Percentiles rank a stretch among this genome's conserved stretches.
phyloP scores from a whole-genome alignment of 768 basidiomycete species.

The Panaeolus papilionaceus region DNA sequence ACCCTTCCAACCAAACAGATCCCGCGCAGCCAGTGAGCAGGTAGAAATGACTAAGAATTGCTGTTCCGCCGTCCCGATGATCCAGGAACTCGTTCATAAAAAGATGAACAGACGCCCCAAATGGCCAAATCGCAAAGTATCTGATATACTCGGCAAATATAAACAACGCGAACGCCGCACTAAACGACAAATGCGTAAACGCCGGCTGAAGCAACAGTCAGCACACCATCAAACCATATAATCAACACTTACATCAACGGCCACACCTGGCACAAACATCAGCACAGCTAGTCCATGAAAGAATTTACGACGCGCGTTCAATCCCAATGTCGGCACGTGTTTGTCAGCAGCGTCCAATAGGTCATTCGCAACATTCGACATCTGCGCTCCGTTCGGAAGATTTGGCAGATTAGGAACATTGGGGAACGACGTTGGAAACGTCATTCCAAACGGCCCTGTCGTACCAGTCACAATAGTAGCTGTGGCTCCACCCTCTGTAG shows the following conservation, averaged over 20 bases:
- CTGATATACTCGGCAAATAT: slow-evolving; percentile 97
- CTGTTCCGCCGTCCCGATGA: slow-evolving; percentile 92
- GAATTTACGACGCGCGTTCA: slow-evolving; percentile 95
- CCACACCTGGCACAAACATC: slow-evolving; percentile 97
- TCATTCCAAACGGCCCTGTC: slow-evolving; percentile 42
- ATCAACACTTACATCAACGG: slow-evolving; percentile 75
- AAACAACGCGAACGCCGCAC: slow-evolving; percentile 93
- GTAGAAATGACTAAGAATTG: slow-evolving; percentile 97
- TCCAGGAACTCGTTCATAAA: slow-evolving; percentile 99
- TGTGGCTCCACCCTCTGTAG: slow-evolving; percentile 11
- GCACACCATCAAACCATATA: slow-evolving; percentile 16
- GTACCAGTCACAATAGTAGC: slow-evolving; percentile 15
- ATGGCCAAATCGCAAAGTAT: slow-evolving; percentile 97
- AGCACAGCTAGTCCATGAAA: slow-evolving; percentile 96
- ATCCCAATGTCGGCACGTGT: slow-evolving; percentile 84
- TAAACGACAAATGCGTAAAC: slow-evolving; percentile 94
- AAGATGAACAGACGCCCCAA: slow-evolving; percentile 90
- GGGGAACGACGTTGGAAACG: slow-evolving; percentile 53
- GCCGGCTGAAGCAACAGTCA: slow-evolving; percentile 70
- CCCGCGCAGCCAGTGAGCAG: slow-evolving; percentile 94
- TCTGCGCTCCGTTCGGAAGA: slow-evolving; percentile 49
- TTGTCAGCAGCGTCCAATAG: slow-evolving; percentile 88
- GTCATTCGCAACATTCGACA: slow-evolving; percentile 64
- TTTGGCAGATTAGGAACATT: slow-evolving; percentile 62
- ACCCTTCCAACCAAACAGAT: slow-evolving; percentile 96